Base-by-base conservation (phyloP, 176 grass and related monocot genomes). In the Ampelocalamus luodianensis region DNA sequence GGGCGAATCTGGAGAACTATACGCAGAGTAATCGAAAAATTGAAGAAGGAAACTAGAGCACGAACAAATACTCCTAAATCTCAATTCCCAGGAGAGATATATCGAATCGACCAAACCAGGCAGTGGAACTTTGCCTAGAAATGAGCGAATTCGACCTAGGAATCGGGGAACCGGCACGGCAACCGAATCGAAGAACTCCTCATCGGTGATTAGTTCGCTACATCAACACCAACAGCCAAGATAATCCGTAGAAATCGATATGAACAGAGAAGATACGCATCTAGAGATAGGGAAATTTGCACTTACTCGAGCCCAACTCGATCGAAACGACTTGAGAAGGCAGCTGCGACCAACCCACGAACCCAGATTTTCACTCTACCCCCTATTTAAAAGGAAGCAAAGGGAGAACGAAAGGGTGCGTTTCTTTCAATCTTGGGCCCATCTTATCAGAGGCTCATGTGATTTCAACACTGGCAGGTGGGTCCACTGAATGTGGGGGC, bases 351-450 rank as follows among this genome's bases (percentile, higher is more conserved):
- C 66, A 58, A 14, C 32, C 5, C 26, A 24, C 17, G 1, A 8
- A 32, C 26, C 65, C 26, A 8, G 49, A 22, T 53, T 69, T n/a
- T 12, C 29, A 10, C 22, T 34, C 51, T 6, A 26, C 34, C 42
- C 16, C 61, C 24, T 22, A 23, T 83, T 71, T 77, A 49, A 71
- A 83, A 78, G 73, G 64, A 45, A 37, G 40, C 39, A 40, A 8
- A 40, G 39, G 6, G 0, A 23, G 5, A 18, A 46, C 32, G 66
- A 8, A 17, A 77, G 18, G 34, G 12, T 9, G n/a, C 6, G 26
- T 65, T 54, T 8, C 34, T n/a, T 74, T n/a, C 77, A 16, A 22
- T 20, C 20, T 20, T 59, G 6, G 82, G 72, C 5, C 39, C 83
- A 71, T 5, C 17, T 5, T 4, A 13, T 44, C 64, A 18, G 51